Conservation (phyloP, 257 asterid species). For the Nicotiana paniculata region DNA sequence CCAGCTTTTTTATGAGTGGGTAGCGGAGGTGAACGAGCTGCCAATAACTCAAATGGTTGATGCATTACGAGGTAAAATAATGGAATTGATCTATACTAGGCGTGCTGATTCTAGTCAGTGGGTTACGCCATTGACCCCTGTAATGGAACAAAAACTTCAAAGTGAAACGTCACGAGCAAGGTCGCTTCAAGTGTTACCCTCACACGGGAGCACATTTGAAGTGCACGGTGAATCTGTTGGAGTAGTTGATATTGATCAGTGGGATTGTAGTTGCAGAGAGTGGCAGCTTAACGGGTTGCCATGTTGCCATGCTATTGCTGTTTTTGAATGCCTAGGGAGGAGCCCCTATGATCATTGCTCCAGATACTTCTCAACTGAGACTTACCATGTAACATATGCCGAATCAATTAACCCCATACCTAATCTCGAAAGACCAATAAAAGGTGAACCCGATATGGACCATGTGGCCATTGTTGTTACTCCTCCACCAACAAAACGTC, state of each 20-base stretch:
- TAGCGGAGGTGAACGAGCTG: conserved; percentile 83
- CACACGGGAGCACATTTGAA: conserved; percentile 60
- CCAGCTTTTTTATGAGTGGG: conserved; percentile 85
- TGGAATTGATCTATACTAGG: conserved; percentile 80
- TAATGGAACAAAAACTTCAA: conserved; percentile 79
- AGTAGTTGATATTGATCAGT: conserved; percentile 59
- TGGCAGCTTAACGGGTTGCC: conserved; percentile 92
- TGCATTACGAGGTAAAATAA: conserved; percentile 80
- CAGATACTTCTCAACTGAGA: conserved; percentile 58
- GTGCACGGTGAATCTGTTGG: conserved; percentile 61
- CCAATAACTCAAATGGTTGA: conserved; percentile 99
- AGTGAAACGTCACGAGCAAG: conserved; percentile 56
- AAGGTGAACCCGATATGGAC: conserved; percentile 43
- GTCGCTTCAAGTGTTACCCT: conserved; percentile 34
- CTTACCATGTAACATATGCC: conserved; percentile 57
- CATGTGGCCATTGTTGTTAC: conserved; percentile 41
- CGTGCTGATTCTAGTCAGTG: conserved; percentile 74
- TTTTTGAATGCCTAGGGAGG: conserved; percentile 54
- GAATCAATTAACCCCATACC: conserved; percentile 93
- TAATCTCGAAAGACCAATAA: conserved; percentile 70
- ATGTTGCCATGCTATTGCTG: conserved; percentile 85
- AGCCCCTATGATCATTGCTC: conserved; percentile 70
- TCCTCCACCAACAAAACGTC: conserved; percentile 90
- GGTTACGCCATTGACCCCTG: conserved; percentile 67
- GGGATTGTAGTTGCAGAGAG: conserved; percentile 90